Base-by-base conservation (phyloP, 768 basidiomycete genomes). In the Termitomyces sp. region DNA sequence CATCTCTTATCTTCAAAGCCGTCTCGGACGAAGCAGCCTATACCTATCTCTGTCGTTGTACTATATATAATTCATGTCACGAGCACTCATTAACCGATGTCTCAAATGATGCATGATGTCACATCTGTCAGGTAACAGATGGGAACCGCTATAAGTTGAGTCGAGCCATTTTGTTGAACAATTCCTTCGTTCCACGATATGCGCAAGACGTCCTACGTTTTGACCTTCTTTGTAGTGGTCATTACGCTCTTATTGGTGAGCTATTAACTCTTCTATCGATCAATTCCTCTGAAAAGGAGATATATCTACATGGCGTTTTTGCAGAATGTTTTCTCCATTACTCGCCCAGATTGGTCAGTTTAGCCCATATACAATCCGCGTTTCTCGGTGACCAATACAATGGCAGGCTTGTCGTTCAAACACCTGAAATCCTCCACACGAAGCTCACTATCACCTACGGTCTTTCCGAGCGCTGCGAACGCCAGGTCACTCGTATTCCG, bases 121-220 rank as follows among this genome's bases (percentile, higher is more conserved):
- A 50, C 32, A 52, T 42, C 51, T 35, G 34, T 22, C 41, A 43
- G 41, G 24, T 43, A 53, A 34, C 44, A 32, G 28, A 43, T 24
- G 9, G 10, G 21, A 48, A 37, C 12, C 12, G 12, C 21, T 42
- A 44, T 35, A n/a, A n/a, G n/a, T 53, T 53, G 9, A 53, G 34
- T 11, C 24, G 30, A 24, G 47, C 42, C 10, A 24, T 11, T 32
- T 17, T 22, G 17, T 44, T 44, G 3, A 24, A 30, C 22, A 28
- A 28, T 50, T 32, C n/a, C 40, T 21, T 28, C 42, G 41, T 44
- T 34, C 34, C 43, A 58, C 58, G 24, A 87, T n/a, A n/a, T 88
- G 87, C 76, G 87, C 59, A 88, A 86, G 63, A 80, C 77, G 0
- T 88, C 85, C 0, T 90, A 90, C 59, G 79, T 78, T 26, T 58